phyloP scores from a whole-genome alignment of 1,139 yeast genomes.

The Saccharomycopsis crataegensis region DNA sequence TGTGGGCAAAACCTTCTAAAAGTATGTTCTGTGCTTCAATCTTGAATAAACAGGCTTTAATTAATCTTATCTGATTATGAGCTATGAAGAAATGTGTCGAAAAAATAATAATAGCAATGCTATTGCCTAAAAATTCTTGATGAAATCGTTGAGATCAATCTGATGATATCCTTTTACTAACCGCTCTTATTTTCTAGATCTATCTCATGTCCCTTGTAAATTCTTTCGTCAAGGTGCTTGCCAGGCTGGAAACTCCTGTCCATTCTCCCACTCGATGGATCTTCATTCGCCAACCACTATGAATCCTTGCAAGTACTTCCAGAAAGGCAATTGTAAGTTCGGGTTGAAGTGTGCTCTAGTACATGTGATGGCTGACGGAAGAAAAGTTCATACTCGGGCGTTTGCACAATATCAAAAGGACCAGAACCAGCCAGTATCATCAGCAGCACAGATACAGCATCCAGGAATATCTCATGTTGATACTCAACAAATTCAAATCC shows the following conservation, averaged over 20 bases:
- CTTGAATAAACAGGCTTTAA: background rate
- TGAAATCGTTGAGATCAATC: background rate
- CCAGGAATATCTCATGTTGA: too few species aligned
- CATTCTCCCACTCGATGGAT: conserved; percentile 77
- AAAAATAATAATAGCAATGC: too few species aligned
- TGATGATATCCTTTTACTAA: background rate
- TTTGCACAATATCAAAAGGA: conserved; percentile 18
- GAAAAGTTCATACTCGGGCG: conserved; percentile 57
- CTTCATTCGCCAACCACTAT: conserved; percentile 23
- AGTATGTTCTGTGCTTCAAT: background rate
- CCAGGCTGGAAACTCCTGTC: conserved; percentile 89
- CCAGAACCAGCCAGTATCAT: background rate
- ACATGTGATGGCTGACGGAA: conserved; percentile 82
- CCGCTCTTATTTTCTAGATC: conserved; percentile 29
- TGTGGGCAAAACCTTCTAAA: too few species aligned
- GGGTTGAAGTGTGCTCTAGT: conserved; percentile 92
- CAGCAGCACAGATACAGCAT: too few species aligned
- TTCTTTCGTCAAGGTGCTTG: conserved; percentile 87
- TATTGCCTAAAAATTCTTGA: too few species aligned
- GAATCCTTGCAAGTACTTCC: conserved; percentile 84
- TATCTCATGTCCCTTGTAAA: conserved; percentile 93
- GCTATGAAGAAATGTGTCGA: too few species aligned
- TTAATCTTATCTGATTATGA: too few species aligned
- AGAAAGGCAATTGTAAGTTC: conserved; percentile 90
- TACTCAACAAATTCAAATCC: too few species aligned